These are phyloP conservation scores for Durusdinium trenchii DNA, from an alignment of 73 alveolate species.

Conservation along the genomic window DNA sequence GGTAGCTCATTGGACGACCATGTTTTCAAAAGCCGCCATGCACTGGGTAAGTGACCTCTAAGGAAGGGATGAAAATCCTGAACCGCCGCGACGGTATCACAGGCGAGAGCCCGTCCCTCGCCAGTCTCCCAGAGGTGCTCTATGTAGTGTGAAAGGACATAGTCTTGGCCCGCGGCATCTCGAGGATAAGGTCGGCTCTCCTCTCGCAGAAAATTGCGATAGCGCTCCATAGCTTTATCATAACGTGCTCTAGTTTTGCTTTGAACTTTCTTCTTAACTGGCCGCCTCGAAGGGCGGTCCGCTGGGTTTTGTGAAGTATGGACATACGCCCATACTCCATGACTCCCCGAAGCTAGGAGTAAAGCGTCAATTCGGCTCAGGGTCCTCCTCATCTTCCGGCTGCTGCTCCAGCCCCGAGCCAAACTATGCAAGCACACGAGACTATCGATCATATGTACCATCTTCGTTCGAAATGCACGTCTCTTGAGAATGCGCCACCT, in stretches of 20 bases:
- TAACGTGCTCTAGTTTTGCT: background rate
- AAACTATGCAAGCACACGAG: too few relatives aligned
- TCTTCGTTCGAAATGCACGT: too few relatives aligned
- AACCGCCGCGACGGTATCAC: background rate
- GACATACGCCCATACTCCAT: too few relatives aligned
- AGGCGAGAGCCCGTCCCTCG: background rate
- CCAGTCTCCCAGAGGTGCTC: background rate
- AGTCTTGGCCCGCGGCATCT: background rate
- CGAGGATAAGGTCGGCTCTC: background rate
- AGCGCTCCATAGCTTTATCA: background rate
- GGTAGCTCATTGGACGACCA: background rate
- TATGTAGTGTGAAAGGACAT: background rate
- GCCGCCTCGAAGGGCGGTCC: too few relatives aligned
- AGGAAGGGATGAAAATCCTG: background rate
- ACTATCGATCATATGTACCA: too few relatives aligned
- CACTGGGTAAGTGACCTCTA: background rate
- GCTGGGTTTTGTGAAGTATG: too few relatives aligned
- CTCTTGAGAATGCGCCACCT: too few relatives aligned
- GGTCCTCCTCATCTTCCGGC: too few relatives aligned
- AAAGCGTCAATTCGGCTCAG: too few relatives aligned
- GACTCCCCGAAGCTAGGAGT: too few relatives aligned
- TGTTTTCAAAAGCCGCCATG: background rate
- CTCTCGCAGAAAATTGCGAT: background rate
- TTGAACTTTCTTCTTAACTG: too few relatives aligned
- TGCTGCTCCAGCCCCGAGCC: too few relatives aligned